Conservation (phyloP, 129 eudicot species). For the Ambrosia artemisiifolia region DNA sequence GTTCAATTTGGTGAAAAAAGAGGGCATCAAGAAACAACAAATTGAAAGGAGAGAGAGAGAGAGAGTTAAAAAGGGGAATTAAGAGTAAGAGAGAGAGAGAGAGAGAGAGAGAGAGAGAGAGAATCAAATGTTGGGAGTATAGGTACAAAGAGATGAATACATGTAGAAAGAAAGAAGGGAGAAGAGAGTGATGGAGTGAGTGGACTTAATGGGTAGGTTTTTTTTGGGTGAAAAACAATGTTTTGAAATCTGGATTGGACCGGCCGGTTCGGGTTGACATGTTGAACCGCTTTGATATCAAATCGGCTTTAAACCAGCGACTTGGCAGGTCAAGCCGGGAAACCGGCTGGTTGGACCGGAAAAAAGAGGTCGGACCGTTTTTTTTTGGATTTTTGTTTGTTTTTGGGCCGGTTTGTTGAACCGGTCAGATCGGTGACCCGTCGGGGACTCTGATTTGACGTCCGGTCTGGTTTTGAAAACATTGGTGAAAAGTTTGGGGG, state of each 20-base stretch:
- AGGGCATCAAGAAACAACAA: conserved; percentile 42
- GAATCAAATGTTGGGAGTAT: conserved; percentile 34
- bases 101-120: neutral
- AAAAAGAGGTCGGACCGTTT: too few species aligned
- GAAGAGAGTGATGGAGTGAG: neutral
- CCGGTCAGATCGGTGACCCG: too few species aligned
- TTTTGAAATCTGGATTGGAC: too few species aligned
- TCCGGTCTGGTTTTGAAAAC: too few species aligned
- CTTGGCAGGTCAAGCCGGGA: too few species aligned
- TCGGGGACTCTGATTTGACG: too few species aligned
- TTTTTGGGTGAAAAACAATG: neutral
- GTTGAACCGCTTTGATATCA: too few species aligned
- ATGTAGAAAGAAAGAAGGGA: neutral
- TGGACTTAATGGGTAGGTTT: neutral
- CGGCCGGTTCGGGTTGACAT: too few species aligned
- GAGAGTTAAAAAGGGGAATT: conserved; percentile 16
- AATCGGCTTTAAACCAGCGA: too few species aligned
- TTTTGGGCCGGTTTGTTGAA: too few species aligned
- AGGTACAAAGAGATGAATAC: conserved; percentile 23
- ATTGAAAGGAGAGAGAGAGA: conserved; percentile 22
- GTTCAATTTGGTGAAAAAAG: conserved; percentile 15
- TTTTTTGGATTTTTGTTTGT: too few species aligned
- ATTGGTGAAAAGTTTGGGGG: neutral
- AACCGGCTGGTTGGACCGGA: too few species aligned
- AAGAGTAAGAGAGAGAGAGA: conserved; percentile 13